Base-by-base conservation (phyloP, 176 grass and related monocot species). In the Zoysia japonica region DNA sequence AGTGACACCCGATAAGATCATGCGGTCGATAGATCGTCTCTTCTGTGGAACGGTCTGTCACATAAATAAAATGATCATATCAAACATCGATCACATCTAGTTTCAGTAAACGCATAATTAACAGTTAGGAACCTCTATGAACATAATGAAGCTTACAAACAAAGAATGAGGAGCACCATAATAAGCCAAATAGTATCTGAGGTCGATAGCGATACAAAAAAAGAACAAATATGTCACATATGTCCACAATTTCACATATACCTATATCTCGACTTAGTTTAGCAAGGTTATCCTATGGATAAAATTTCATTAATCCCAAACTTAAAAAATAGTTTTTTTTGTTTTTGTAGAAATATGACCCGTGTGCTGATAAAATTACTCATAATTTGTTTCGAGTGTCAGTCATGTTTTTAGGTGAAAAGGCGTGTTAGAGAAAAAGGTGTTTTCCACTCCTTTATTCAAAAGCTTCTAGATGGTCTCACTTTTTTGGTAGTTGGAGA, bases 381-480 rank as follows among this genome's bases (percentile, higher is more conserved):
- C 16, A 53, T 37, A 61, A 40, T 61, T 63, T 75, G 3, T 73
- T 35, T 60, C 5, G 42, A 61, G 13, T 48, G 37, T 47, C 42
- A 67, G 12, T 61, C 12, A 48, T 14, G 42, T 49, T 61, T 67
- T 78, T 68, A 44, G 67, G 42, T 80, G 76, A 40, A 88, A 84
- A 85, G 35, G 11, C 71, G 39, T 57, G 9, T 6, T 44, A 13
- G 60, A 56, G 40, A 49, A 41, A 47, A 54, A 56, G 28, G 13
- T 48, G 35, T 11, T 80, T 14, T 14, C 64, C 28, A 49, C 48
- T 77, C 35, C 71, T 85, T 82, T 49, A 75, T 68, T 37, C 40
- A 84, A 85, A 78, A 69, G 76, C 51, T 87, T 86, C 85, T 90
- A 87, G 76, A 90, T 68, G 65, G 16, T 66, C 51, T 47, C 65